Evolutionary conservation across 2,329 filamentous ascomycete genomes (phyloP), one percentile per base, ranked within the genome.

Genomic region (Trichothecium roseum): DNA sequence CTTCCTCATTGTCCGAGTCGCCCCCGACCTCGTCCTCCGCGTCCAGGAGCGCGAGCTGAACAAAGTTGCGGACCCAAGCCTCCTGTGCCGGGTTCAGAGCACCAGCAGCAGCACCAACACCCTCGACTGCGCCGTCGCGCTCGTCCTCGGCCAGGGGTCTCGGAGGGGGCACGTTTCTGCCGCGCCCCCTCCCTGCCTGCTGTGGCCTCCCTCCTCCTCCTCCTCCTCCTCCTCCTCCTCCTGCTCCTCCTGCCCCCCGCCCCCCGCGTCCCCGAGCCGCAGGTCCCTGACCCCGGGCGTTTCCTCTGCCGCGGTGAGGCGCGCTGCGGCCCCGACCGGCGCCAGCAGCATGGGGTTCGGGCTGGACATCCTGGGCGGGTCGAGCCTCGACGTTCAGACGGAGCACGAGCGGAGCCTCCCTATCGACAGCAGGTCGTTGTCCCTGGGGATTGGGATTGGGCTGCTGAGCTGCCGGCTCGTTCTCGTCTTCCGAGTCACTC

Each of bases 401-500:
- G 20, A 76, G 63, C 10, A 76, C 69, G 9, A 75, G 61, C 4
- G 72, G 72, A 2, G 67, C 72, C 46, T 76, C 72, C 3, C 66
- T 66, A 29, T 67, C 71, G n/a, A 75, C 62, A 14, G 51, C 60
- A 35, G 53, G 53, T 34, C 46, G 49, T 15, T 45, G 43, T 16
- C 36, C 51, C n/a, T n/a, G n/a, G n/a, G n/a, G n/a, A n/a, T n/a
- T n/a, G n/a, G n/a, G n/a, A 41, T 48, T 54, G 38, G 37, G 17
- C 17, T 28, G 37, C 4, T 22, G 32, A n/a, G 17, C 18, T 13
- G 16, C 18, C 7, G 9, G 26, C 29, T 14, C 17, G 14, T 33
- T 15, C 28, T 15, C n/a, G 5, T 28, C 40, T 17, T 43, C 37
- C 33, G 42, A 18, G 16, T 20, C 4, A 12, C 18, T 24, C 20